Evolutionary conservation across 148 eudicot species (phyloP).

Genomic region (Beta vulgaris): DNA sequence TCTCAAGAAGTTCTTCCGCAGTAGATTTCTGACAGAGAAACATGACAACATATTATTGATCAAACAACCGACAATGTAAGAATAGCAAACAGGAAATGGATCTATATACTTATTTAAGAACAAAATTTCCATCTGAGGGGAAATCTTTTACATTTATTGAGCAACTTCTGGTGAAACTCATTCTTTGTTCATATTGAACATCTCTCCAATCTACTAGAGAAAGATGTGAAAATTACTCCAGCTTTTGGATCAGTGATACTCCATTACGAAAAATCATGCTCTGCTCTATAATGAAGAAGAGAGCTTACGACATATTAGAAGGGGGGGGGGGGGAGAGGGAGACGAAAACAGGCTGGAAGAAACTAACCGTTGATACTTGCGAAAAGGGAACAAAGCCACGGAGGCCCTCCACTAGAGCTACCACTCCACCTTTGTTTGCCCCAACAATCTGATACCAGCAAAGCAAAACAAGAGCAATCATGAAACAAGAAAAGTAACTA

Average conservation of each 20-base stretch:
- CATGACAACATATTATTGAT: neutral
- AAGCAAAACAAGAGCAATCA: constrained; percentile 9
- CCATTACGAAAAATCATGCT: neutral
- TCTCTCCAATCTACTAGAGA: neutral
- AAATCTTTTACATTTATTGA: neutral
- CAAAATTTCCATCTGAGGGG: neutral
- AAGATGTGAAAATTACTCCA: neutral
- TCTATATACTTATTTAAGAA: neutral
- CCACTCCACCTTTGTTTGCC: constrained; percentile 96
- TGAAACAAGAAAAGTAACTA: neutral
- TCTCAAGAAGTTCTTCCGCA: constrained; percentile 80
- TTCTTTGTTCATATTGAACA: too few relatives aligned
- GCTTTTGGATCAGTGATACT: neutral
- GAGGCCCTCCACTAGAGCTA: constrained; percentile 82
- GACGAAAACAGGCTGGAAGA: neutral
- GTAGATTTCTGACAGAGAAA: constrained; percentile 50
- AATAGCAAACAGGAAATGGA: neutral
- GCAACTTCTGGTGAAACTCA: neutral
- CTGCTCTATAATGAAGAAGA: neutral
- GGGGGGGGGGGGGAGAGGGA: neutral
- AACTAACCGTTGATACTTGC: constrained; percentile 79
- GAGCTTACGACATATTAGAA: neutral
- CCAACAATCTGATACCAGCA: constrained; percentile 61
- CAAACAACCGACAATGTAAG: neutral
- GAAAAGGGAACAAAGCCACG: constrained; percentile 98